phyloP scores from a whole-genome alignment of 2,329 filamentous ascomycete species.

The Geosmithia morbida region DNA sequence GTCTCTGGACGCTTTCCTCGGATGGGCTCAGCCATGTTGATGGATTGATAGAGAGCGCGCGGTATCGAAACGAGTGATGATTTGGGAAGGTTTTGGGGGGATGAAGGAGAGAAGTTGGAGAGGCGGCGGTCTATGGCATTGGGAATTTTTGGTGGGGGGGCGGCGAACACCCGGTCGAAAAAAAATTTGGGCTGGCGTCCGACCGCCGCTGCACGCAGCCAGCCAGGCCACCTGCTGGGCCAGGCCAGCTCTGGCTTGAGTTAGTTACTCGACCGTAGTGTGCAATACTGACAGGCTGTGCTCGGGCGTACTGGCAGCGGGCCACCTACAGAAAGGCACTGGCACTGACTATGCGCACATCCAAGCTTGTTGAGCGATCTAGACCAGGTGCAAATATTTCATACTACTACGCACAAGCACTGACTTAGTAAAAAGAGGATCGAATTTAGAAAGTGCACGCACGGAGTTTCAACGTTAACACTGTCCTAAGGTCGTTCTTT shows the following conservation, averaged over 20 bases:
- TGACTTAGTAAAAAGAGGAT: background rate
- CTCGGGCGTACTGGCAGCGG: background rate
- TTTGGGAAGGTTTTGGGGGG: slow-evolving; percentile 9
- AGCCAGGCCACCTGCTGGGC: background rate
- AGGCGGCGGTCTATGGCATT: slow-evolving; percentile 16
- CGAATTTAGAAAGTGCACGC: too few relatives aligned
- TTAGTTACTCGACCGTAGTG: too few relatives aligned
- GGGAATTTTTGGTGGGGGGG: slow-evolving; percentile 24
- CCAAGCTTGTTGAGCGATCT: background rate
- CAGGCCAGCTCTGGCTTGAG: background rate
- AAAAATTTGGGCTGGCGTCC: slow-evolving; percentile 2
- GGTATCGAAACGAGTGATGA: slow-evolving; percentile 6
- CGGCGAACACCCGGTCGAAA: slow-evolving; percentile 2
- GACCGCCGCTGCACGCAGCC: slow-evolving; percentile 1
- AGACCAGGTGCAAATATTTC: background rate
- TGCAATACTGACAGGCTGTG: background rate
- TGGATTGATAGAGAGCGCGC: slow-evolving; percentile 8
- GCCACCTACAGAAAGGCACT: background rate
- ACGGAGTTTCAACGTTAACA: too few relatives aligned
- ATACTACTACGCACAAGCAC: background rate
- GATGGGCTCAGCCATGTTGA: slow-evolving; percentile 47
- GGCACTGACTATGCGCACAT: background rate
- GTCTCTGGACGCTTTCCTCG: slow-evolving; percentile 46
- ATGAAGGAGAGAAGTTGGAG: slow-evolving; percentile 14
- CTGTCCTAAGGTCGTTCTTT: too few relatives aligned